Conservation (phyloP, 2,329 filamentous ascomycete species). For the Tolypocladium tundrense region DNA sequence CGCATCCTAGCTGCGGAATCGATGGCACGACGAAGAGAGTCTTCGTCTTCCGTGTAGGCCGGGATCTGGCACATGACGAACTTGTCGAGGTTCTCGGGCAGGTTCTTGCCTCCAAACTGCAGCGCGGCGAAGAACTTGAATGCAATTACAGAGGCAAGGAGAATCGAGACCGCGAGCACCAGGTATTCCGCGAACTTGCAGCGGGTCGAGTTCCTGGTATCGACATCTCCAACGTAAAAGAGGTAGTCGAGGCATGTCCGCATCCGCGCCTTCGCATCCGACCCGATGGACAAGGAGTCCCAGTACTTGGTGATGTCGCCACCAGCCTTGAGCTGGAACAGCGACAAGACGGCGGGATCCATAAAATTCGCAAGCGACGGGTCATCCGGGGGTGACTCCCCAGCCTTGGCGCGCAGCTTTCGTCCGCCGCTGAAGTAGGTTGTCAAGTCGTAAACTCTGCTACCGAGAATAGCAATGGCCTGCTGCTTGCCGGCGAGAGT, state of each 20-base stretch:
- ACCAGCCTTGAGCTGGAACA: conserved; percentile 71
- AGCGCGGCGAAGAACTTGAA: conserved; percentile 97
- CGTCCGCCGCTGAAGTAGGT: conserved; percentile 71
- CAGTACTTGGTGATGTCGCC: conserved; percentile 76
- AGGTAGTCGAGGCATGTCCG: conserved; percentile 80
- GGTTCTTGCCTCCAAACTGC: conserved; percentile 83
- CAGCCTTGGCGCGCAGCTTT: conserved; percentile 44
- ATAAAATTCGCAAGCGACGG: conserved; percentile 65
- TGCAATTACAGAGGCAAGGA: conserved; percentile 71
- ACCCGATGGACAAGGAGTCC: conserved; percentile 55
- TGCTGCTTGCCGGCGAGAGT: conserved; percentile 54
- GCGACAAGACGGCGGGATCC: conserved; percentile 58
- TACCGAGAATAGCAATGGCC: conserved; percentile 68
- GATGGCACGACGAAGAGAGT: conserved; percentile 90
- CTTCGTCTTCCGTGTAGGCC: conserved; percentile 96
- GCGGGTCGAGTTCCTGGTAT: conserved; percentile 75
- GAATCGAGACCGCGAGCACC: conserved; percentile 70
- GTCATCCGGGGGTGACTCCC: conserved; percentile 34
- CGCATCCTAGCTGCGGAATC: conserved; percentile 92
- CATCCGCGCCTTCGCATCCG: conserved; percentile 55
- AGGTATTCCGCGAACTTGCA: conserved; percentile 89
- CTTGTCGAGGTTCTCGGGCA: conserved; percentile 94
- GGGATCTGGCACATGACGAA: conserved; percentile 97
- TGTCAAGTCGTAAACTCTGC: conserved; percentile 80
- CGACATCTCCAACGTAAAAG: conserved; percentile 86